phyloP scores from a whole-genome alignment of 73 alveolate genomes.

The Paramecium sexaurelia region DNA sequence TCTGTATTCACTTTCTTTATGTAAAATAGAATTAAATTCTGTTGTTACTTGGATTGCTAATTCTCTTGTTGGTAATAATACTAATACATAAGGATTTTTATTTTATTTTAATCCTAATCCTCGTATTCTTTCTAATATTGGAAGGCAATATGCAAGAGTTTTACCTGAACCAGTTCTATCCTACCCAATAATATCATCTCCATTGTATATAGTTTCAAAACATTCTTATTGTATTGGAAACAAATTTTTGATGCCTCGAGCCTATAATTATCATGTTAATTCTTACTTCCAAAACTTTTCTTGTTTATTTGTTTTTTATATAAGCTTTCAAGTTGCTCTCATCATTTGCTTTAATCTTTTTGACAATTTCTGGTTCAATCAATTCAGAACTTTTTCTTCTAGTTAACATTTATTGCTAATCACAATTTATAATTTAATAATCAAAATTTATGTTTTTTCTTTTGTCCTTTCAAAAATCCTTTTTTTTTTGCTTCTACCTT shows the following conservation, averaged over 20 bases:
- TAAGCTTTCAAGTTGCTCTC: slow-evolving; percentile 30
- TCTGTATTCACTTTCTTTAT: slow-evolving; percentile 72
- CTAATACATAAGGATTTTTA: slow-evolving; percentile 34
- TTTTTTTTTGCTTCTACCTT: background rate
- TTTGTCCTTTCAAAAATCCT: background rate
- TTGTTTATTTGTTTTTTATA: slow-evolving; percentile 63
- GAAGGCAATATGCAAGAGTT: slow-evolving; percentile 87
- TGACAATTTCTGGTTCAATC: background rate
- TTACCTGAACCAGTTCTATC: slow-evolving; percentile 98
- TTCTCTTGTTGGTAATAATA: slow-evolving; percentile 75
- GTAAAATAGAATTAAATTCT: slow-evolving; percentile 74
- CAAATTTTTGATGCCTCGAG: slow-evolving; percentile 68
- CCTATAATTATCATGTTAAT: background rate
- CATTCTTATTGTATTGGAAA: slow-evolving; percentile 90
- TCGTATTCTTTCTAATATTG: slow-evolving; percentile 77
- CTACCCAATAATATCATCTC: slow-evolving; percentile 89
- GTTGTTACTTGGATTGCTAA: slow-evolving; percentile 79
- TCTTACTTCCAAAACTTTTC: slow-evolving; percentile 64
- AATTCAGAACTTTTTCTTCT: slow-evolving; percentile 57
- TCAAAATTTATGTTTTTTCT: background rate
- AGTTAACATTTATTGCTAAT: slow-evolving; percentile 2
- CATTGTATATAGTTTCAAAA: slow-evolving; percentile 84
- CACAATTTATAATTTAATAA: background rate
- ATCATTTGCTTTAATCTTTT: background rate
- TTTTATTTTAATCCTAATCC: slow-evolving; percentile 73